These are phyloP conservation scores for Blakeslea trispora DNA, from an alignment of 371 early-diverging fungal genomes.

Conservation along the genomic window DNA sequence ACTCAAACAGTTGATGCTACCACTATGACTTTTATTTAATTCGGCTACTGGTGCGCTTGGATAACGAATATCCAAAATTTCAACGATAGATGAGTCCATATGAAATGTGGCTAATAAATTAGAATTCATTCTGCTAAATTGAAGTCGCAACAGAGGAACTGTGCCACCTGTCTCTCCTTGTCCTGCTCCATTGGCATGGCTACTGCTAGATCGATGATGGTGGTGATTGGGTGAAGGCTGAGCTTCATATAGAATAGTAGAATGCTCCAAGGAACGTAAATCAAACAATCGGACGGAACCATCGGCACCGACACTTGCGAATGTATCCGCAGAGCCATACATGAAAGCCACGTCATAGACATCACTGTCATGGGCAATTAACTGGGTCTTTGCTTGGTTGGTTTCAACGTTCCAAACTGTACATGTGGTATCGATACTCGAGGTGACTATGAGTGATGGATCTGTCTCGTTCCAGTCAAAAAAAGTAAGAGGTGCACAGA, in stretches of 20 bases:
- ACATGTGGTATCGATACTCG: constrained; percentile 96
- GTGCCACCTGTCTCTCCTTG: constrained; percentile 12
- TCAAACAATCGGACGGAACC: constrained; percentile 97
- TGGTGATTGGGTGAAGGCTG: constrained; percentile 44
- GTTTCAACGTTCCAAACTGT: constrained; percentile 97
- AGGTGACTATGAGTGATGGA: constrained; percentile 83
- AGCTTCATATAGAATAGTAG: constrained; percentile 96
- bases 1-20: constrained; percentile 71
- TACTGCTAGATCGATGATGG: no score
- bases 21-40: constrained; percentile 74
- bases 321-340: constrained; percentile 81
- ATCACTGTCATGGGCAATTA: constrained; percentile 97
- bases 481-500: constrained; percentile 89
- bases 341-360: constrained; percentile 96
- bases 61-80: constrained; percentile 88
- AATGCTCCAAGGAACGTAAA: constrained; percentile 88
- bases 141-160: constrained; percentile 77
- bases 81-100: constrained; percentile 76
- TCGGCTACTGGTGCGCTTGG: constrained; percentile 88
- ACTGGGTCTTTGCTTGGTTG: constrained; percentile 92
- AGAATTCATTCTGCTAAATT: constrained; percentile 86
- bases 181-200: no score
- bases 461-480: constrained; percentile 96
- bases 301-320: constrained; percentile 96
- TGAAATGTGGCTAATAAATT: constrained; percentile 92